Base-by-base conservation (phyloP, 1,284 basidiomycete species). In the Austropuccinia psidii region DNA sequence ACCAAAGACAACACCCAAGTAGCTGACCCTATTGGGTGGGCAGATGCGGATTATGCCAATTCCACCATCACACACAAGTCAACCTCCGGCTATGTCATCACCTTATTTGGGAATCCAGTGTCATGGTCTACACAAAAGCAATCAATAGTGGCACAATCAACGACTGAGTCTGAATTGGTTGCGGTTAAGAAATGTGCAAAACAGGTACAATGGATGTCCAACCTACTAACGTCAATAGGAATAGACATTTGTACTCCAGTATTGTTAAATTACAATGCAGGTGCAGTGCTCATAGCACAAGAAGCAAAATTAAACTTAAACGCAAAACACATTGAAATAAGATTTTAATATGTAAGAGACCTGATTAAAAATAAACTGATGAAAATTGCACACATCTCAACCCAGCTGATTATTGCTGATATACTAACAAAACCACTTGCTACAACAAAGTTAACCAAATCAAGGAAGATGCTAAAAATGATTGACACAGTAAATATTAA, bases 271-370 rank as follows among this genome's bases (percentile, higher is more conserved):
- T 24, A 65, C 13, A 55, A 65, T 29, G 19, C 47, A 24, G 37
- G 57, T 6, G 57, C 57, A 19, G 57, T 60, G 2, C 31, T 60
- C 3, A 37, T 60, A 2, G 37, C 29, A 19, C 24, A 64, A 47
- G 61, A 64, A 64, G 24, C 43, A 4, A 11, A 49, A 64, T 24
- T 64, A 11, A 64, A 64, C 45, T 8, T 24, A 31, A 54, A 67
- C 9, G 29, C 47, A 15, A 50, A 67, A 17, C 64, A 67, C 24
- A 67, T 67, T 54, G 49, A 67, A 54, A 29, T 67, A n/a, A n/a
- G 49, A 7, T 67, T 37, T 67, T 49, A 67, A 54, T 67, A 67
- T 54, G 9, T 54, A 33, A 29, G 27, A 3, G 9, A 67, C 21
- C 47, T 67, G 11, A 35, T 67, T n/a, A 39, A 9, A 0, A 8